Conservation (phyloP, 2,329 filamentous ascomycete species). For the Nothomitra cinnamomea region DNA sequence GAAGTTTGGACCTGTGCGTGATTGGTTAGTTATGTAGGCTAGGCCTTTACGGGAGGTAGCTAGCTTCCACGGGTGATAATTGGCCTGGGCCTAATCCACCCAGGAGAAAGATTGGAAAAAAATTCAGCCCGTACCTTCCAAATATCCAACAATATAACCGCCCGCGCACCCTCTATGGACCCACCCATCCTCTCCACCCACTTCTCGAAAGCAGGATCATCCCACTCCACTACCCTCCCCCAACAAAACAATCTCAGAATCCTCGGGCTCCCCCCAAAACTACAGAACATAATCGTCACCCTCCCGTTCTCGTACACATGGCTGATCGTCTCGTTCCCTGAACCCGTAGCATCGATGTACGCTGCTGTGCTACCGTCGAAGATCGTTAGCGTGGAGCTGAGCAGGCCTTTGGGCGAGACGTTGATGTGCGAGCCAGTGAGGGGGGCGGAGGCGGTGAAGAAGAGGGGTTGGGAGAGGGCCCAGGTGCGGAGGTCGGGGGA, state of each 20-base stretch:
- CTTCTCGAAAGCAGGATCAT: constrained; percentile 24
- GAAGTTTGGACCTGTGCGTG: constrained; percentile 40
- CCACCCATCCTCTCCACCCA: constrained; percentile 23
- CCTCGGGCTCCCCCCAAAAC: constrained; percentile 39
- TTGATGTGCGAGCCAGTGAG: constrained; percentile 54
- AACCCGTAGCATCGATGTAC: constrained; percentile 60
- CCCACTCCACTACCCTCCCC: constrained; percentile 42
- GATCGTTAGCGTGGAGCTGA: constrained; percentile 43
- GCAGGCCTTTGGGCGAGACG: constrained; percentile 56
- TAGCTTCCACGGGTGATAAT: too few species aligned
- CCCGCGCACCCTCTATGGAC: constrained; percentile 30
- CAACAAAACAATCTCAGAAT: constrained; percentile 49
- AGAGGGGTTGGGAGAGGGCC: constrained; percentile 51
- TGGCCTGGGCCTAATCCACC: too few species aligned
- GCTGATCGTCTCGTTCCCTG: constrained; percentile 57
- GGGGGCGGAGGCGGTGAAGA: constrained; percentile 60
- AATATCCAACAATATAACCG: constrained; percentile 43
- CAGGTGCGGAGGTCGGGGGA: constrained; percentile 39
- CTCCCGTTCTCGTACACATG: constrained; percentile 64
- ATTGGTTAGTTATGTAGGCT: neutral
- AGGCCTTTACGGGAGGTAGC: constrained; percentile 1
- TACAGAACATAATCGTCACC: constrained; percentile 58
- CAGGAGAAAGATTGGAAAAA: too few species aligned
- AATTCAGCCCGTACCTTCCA: constrained; percentile 30
- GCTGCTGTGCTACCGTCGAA: constrained; percentile 40